Evolutionary conservation across 495 filamentous ascomycete genomes (phyloP).

Genomic region (Aspergillus nanangensis): DNA sequence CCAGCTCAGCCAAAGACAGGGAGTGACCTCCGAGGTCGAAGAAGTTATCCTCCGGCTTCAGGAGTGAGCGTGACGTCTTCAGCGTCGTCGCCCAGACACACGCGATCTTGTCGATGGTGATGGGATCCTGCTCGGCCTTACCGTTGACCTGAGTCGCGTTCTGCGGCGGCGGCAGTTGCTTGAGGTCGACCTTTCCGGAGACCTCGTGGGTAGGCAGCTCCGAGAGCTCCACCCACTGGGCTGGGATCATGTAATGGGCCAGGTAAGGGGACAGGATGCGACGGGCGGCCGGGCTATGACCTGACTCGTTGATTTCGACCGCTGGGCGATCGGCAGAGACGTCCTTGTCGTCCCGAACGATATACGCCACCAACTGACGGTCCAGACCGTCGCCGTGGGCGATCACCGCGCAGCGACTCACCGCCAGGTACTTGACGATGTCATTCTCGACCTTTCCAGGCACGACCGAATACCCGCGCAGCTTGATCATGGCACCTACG

Average conservation of each 20-base stretch:
- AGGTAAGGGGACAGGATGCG: constrained; percentile 49
- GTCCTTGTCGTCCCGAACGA: constrained; percentile 56
- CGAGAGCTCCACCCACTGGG: constrained; percentile 58
- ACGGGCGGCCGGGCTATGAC: constrained; percentile 54
- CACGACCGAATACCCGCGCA: constrained; percentile 75
- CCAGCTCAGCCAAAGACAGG: constrained; percentile 60
- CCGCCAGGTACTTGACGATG: constrained; percentile 55
- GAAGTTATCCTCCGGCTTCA: constrained; percentile 61
- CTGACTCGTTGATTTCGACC: constrained; percentile 54
- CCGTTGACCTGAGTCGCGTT: constrained; percentile 30
- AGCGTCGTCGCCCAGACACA: constrained; percentile 57
- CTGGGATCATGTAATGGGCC: constrained; percentile 70
- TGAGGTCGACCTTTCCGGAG: constrained; percentile 64
- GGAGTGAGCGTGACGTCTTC: constrained; percentile 43
- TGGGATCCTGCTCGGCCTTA: constrained; percentile 44
- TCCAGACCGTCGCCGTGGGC: constrained; percentile 64
- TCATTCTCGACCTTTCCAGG: constrained; percentile 72
- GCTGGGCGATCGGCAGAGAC: constrained; percentile 44
- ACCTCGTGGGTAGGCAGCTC: constrained; percentile 61
- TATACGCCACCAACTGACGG: constrained; percentile 61
- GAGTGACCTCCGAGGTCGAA: constrained; percentile 70
- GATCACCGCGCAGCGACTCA: constrained; percentile 54
- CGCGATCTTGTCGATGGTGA: constrained; percentile 50
- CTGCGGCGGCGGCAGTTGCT: constrained; percentile 52
- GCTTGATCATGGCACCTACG: constrained; percentile 72